These are phyloP conservation scores for Kregervanrija delftensis DNA, from an alignment of 805 yeast species.

Conservation along the genomic window DNA sequence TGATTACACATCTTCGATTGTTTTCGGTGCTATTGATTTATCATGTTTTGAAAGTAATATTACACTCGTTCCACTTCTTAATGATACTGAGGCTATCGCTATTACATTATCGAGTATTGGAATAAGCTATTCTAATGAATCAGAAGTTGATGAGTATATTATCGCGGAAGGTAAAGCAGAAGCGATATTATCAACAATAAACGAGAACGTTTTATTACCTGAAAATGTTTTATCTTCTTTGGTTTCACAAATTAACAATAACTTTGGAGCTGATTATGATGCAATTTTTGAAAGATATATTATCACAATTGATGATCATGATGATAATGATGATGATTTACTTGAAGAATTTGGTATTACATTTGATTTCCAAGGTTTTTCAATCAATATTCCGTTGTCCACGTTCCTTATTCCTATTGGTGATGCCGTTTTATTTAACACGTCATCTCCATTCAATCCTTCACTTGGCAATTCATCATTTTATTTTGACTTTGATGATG, in stretches of 20 bases:
- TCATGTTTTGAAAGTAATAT: constrained; percentile 3
- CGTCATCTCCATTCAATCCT: not conserved
- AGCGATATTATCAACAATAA: constrained; percentile 5
- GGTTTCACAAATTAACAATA: no score
- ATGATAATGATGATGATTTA: not conserved
- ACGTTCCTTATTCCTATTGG: constrained; percentile 7
- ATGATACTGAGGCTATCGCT: constrained; percentile 8
- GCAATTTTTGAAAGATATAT: not conserved
- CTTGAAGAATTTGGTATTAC: constrained; percentile 16
- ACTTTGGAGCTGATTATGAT: not conserved
- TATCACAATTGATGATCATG: no score
- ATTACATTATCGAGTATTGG: constrained; percentile 7
- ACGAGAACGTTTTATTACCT: constrained; percentile 7
- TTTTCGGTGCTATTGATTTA: constrained; percentile 13
- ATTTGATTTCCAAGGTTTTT: constrained; percentile 47
- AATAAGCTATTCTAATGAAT: no score
- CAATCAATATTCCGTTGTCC: constrained; percentile 39
- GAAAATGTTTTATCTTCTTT: not conserved
- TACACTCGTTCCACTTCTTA: constrained; percentile 10
- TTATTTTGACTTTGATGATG: not conserved
- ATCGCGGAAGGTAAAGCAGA: not conserved
- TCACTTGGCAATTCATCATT: constrained; percentile 5
- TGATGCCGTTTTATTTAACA: constrained; percentile 6
- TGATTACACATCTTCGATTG: not conserved
- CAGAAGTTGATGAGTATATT: not conserved